These are phyloP conservation scores for Penicillium longicatenatum DNA, from an alignment of 495 filamentous ascomycete species.

Conservation along the genomic window DNA sequence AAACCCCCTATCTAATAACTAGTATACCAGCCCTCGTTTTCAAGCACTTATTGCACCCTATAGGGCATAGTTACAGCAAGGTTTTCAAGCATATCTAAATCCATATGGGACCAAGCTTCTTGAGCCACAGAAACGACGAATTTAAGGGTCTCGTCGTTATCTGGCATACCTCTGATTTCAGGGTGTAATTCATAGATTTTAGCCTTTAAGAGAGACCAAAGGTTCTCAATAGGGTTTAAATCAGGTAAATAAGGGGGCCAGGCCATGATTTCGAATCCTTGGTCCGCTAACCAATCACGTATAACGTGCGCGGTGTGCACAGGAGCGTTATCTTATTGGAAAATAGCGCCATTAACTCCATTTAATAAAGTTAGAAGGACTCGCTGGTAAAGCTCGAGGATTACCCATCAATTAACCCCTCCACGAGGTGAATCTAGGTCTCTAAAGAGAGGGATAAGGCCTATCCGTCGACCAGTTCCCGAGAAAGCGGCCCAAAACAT, in stretches of 20 bases:
- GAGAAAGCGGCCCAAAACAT: constrained; percentile 14
- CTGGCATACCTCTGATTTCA: not conserved
- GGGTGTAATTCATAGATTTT: not conserved
- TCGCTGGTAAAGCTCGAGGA: no score
- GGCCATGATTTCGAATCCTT: constrained; percentile 15
- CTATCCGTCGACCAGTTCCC: constrained; percentile 8
- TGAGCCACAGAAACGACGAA: no score
- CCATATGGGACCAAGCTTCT: no score
- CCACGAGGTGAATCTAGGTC: no score
- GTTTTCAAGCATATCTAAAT: not conserved
- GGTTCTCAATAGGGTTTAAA: constrained; percentile 31
- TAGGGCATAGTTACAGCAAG: not conserved
- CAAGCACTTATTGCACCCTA: not conserved
- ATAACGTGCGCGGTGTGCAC: constrained; percentile 19
- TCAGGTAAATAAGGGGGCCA: constrained; percentile 24
- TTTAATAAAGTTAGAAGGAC: not conserved
- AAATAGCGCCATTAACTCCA: constrained; percentile 8
- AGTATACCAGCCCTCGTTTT: not conserved
- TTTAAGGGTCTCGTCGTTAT: not conserved
- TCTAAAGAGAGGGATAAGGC: not conserved
- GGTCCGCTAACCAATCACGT: constrained; percentile 15
- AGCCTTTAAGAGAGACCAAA: constrained; percentile 19
- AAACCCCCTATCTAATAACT: not conserved
- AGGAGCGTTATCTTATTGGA: constrained; percentile 25
- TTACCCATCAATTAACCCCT: no score